Evolutionary conservation across 75 land plant species (phyloP).

Genomic region (Picea sitchensis): DNA sequence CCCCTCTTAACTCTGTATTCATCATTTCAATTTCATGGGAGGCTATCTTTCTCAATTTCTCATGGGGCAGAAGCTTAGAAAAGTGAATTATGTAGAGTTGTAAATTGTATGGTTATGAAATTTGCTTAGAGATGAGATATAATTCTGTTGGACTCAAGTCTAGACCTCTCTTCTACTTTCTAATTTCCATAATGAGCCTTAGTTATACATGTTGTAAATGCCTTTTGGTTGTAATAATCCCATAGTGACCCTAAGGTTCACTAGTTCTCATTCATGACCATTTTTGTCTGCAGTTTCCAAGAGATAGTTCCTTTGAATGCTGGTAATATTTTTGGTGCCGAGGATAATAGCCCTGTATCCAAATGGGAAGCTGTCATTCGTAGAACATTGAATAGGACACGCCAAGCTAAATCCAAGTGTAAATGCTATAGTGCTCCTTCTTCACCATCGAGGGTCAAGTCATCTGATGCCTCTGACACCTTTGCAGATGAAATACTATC

Average conservation of each 20-base stretch:
- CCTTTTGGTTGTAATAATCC: not conserved
- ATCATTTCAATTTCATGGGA: not conserved
- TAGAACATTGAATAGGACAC: slow-evolving; percentile 58
- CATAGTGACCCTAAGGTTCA: not conserved
- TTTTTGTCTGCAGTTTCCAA: slow-evolving; percentile 57
- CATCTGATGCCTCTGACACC: slow-evolving; percentile 36
- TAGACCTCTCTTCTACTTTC: not conserved
- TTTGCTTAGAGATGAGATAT: not conserved
- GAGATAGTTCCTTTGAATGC: slow-evolving; percentile 97
- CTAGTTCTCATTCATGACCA: not conserved
- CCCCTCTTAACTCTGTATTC: not conserved
- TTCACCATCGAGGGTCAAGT: slow-evolving; percentile 70
- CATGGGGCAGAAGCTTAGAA: not conserved
- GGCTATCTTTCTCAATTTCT: not conserved
- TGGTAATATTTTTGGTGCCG: slow-evolving; percentile 92
- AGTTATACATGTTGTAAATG: not conserved
- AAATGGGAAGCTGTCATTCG: slow-evolving; percentile 88
- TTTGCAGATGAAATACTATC: slow-evolving; percentile 43
- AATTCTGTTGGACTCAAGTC: not conserved
- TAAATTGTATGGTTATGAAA: not conserved
- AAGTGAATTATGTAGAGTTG: not conserved
- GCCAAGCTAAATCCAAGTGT: slow-evolving; percentile 19
- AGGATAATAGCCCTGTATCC: slow-evolving; percentile 66
- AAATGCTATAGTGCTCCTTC: slow-evolving; percentile 68
- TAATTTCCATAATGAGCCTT: not conserved